Evolutionary conservation across 1,284 basidiomycete species (phyloP).

Genomic region (Pholiota adiposa): DNA sequence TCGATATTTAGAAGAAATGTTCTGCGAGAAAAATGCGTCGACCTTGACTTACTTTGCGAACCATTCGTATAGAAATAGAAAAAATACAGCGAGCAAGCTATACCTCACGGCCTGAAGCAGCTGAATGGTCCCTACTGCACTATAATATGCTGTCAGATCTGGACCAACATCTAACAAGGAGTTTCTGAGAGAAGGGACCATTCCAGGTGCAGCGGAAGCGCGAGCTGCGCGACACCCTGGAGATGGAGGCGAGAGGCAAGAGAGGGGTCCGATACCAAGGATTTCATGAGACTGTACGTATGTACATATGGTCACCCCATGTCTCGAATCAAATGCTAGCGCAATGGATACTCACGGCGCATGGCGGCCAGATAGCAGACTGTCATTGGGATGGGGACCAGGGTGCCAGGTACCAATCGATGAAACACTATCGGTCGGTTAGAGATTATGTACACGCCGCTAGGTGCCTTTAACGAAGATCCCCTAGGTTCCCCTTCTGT

Average conservation of each 20-base stretch:
- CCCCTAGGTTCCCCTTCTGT: background rate
- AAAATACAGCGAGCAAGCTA: constrained; percentile 25
- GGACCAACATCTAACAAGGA: background rate
- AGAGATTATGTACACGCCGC: background rate
- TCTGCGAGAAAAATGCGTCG: background rate
- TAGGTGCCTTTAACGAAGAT: background rate
- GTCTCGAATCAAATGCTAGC: background rate
- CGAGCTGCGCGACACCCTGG: background rate
- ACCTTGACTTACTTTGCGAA: constrained; percentile 15
- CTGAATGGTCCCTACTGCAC: constrained; percentile 1
- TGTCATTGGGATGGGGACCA: background rate
- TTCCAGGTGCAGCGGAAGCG: background rate
- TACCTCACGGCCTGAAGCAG: constrained; percentile 30
- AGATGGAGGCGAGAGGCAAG: background rate
- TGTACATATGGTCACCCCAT: background rate
- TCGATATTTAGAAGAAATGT: background rate
- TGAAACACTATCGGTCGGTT: background rate
- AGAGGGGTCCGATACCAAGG: background rate
- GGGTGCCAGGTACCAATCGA: no score
- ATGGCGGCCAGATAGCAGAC: background rate
- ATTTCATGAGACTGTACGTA: background rate
- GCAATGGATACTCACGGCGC: background rate
- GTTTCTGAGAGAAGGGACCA: background rate
- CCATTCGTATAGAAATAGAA: constrained; percentile 24
- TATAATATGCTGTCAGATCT: background rate